Percentiles rank a stretch among this genome's conserved stretches.
Evolutionary conservation across 768 basidiomycete species (phyloP).

Genomic region (Tricholoma sp.): DNA sequence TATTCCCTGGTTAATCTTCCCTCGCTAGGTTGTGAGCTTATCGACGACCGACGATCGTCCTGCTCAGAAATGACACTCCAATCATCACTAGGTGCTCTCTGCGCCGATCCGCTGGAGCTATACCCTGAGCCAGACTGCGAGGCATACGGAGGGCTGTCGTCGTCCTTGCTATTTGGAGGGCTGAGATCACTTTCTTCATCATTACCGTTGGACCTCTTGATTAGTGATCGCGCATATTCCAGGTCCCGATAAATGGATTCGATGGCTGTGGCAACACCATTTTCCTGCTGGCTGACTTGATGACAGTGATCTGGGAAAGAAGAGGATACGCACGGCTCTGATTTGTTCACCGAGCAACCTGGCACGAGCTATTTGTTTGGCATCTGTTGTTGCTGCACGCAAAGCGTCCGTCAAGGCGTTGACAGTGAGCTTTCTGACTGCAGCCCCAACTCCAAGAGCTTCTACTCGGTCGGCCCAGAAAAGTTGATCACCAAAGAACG

Average conservation of each 20-base stretch:
- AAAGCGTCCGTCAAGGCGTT: slow-evolving; percentile 77
- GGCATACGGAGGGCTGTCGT: slow-evolving; percentile 20
- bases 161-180: slow-evolving; percentile 33
- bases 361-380: slow-evolving; percentile 85
- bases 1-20: slow-evolving; percentile 23
- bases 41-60: slow-evolving; percentile 55
- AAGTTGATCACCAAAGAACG: slow-evolving; percentile 97
- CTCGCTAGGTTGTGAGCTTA: slow-evolving; percentile 43
- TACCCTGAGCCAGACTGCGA: slow-evolving; percentile 42
- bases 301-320: slow-evolving; percentile 1
- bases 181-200: slow-evolving; percentile 29
- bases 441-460: slow-evolving; percentile 85
- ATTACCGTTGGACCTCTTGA: slow-evolving; percentile 52
- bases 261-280: slow-evolving; percentile 89
- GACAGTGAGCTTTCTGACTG: slow-evolving; percentile 83
- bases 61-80: slow-evolving; percentile 86
- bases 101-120: slow-evolving; percentile 52
- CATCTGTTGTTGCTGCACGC: slow-evolving; percentile 75
- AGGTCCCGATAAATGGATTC: slow-evolving; percentile 95
- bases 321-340: slow-evolving; percentile 49
- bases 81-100: slow-evolving; percentile 63
- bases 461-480: slow-evolving; percentile 99
- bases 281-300: slow-evolving; percentile 53
- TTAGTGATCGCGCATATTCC: slow-evolving; percentile 86
- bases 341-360: slow-evolving; percentile 83